A percentile compares a stretch with the other conserved stretches of the same genome.
These are phyloP conservation scores for Ceratobasidium papillatum DNA, from an alignment of 1,284 basidiomycete genomes.

Conservation along the genomic window DNA sequence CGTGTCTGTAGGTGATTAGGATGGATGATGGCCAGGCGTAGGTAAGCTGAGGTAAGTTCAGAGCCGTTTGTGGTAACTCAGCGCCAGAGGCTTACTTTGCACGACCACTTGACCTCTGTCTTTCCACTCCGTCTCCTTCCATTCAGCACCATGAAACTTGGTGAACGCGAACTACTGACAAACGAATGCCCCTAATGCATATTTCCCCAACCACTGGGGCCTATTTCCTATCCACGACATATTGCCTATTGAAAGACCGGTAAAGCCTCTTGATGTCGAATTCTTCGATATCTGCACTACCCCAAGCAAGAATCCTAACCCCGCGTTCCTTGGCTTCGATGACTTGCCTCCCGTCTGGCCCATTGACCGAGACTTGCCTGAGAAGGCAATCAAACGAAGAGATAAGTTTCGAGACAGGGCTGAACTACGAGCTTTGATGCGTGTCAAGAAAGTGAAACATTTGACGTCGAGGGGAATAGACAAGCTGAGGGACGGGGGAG, in stretches of 20 bases:
- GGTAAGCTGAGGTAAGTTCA: too few relatives aligned
- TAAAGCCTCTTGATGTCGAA: slow-evolving; percentile 10
- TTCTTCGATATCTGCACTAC: slow-evolving; percentile 12
- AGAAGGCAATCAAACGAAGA: neutral
- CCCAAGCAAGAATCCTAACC: neutral
- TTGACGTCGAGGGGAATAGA: slow-evolving; percentile 2
- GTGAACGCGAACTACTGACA: slow-evolving; percentile 1
- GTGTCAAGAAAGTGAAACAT: slow-evolving; percentile 16
- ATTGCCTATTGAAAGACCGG: neutral
- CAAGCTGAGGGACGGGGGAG: slow-evolving; percentile 5
- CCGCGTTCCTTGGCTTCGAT: slow-evolving; percentile 25
- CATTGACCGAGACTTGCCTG: neutral
- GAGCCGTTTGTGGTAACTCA: too few relatives aligned
- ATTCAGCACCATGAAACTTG: neutral
- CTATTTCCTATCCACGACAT: slow-evolving; percentile 18
- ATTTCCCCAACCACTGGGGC: slow-evolving; percentile 34
- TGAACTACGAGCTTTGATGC: slow-evolving; percentile 22
- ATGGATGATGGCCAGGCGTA: too few relatives aligned
- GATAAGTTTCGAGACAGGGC: slow-evolving; percentile 21
- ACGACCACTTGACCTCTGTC: neutral
- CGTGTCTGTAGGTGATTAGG: too few relatives aligned
- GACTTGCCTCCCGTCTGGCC: slow-evolving; percentile 30
- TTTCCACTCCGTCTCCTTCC: neutral
- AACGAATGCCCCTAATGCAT: neutral
- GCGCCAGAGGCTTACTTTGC: slow-evolving; percentile 24